Evolutionary conservation across 1,139 yeast species (phyloP).

Genomic region (Citeromyces hawaiiensis): DNA sequence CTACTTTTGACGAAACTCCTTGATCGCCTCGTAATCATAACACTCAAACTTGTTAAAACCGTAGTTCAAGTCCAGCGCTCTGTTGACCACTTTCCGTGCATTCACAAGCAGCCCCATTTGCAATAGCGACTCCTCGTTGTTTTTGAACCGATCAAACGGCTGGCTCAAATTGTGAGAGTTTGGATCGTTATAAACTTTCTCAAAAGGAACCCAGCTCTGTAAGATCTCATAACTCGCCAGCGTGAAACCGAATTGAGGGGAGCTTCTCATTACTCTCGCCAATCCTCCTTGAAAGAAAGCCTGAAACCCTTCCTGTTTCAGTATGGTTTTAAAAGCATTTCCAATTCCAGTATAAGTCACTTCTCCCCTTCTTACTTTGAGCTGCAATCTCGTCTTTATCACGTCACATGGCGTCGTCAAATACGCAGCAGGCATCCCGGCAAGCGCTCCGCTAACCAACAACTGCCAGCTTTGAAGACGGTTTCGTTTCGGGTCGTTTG

Average conservation of each 20-base stretch:
- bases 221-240: conserved; percentile 90
- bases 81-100: conserved; percentile 14
- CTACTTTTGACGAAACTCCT: conserved; percentile 16
- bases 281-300: conserved; percentile 96
- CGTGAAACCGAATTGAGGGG: conserved; percentile 97
- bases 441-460: conserved; percentile 80
- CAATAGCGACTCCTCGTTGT: background rate
- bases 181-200: conserved; percentile 19
- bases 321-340: conserved; percentile 65
- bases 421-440: conserved; percentile 97
- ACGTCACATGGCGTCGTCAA: conserved; percentile 95
- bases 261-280: conserved; percentile 88
- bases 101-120: conserved; percentile 2
- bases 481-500: conserved; percentile 34
- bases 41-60: conserved; percentile 13
- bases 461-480: conserved; percentile 72
- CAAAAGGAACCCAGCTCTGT: conserved; percentile 42
- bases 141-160: background rate
- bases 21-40: conserved; percentile 11
- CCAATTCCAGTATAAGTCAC: conserved; percentile 61
- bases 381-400: conserved; percentile 87
- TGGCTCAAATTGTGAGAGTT: background rate
- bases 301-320: conserved; percentile 44
- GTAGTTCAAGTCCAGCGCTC: conserved; percentile 15
- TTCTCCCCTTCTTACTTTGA: conserved; percentile 70